Conservation (phyloP, 768 basidiomycete species). For the Ramaria rubella region DNA sequence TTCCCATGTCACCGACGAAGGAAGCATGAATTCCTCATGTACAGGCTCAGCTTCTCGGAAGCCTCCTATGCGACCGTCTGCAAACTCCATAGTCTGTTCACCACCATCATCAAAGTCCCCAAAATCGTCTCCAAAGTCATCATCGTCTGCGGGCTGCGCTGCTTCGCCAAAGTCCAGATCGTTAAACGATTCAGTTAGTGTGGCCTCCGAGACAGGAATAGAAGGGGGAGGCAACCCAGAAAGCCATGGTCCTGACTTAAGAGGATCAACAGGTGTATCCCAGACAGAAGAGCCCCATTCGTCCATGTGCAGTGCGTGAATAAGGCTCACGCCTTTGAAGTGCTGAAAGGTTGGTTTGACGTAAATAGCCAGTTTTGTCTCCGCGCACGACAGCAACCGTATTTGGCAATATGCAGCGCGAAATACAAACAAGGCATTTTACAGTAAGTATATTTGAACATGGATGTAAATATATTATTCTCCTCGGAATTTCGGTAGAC, state of each 20-base stretch:
- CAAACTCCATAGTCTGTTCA: constrained; percentile 14
- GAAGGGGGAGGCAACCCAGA: neutral
- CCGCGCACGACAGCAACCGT: neutral
- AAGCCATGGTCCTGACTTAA: neutral
- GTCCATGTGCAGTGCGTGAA: constrained; percentile 1
- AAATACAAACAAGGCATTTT: neutral
- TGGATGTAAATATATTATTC: constrained; percentile 39
- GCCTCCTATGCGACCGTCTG: constrained; percentile 30
- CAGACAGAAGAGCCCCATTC: constrained; percentile 10
- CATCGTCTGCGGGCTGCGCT: constrained; percentile 47
- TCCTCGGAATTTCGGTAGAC: constrained; percentile 72
- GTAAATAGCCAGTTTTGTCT: neutral
- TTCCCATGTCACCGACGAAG: constrained; percentile 39
- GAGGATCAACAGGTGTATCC: constrained; percentile 1
- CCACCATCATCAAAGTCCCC: constrained; percentile 73
- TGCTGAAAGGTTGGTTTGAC: neutral
- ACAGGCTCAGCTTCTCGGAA: constrained; percentile 36
- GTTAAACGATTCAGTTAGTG: constrained; percentile 27
- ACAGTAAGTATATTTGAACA: neutral
- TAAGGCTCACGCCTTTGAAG: neutral
- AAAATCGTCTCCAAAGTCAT: constrained; percentile 77
- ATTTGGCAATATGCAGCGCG: neutral
- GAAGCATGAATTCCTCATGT: constrained; percentile 17
- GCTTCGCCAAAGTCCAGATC: constrained; percentile 53
- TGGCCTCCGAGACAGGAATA: neutral